These are phyloP conservation scores for Meira miltonrushii DNA, from an alignment of 1,284 basidiomycete genomes.

Conservation along the genomic window DNA sequence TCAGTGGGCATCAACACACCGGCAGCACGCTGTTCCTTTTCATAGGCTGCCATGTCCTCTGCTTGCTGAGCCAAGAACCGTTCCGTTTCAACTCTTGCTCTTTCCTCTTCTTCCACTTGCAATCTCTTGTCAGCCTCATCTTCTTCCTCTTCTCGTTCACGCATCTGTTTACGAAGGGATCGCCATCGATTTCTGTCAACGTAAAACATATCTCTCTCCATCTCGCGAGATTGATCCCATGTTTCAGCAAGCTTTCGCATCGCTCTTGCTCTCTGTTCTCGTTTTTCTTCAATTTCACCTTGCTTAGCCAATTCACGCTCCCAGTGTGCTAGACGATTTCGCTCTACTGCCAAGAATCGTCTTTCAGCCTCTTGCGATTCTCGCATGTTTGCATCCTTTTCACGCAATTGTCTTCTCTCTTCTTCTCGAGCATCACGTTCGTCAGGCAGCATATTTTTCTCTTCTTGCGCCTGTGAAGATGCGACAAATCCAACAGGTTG, in stretches of 20 bases:
- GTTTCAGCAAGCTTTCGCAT: slow-evolving; percentile 12
- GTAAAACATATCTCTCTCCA: slow-evolving; percentile 29
- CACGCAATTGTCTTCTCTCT: slow-evolving; percentile 3
- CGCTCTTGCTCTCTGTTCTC: slow-evolving; percentile 19
- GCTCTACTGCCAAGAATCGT: slow-evolving; percentile 3
- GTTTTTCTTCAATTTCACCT: slow-evolving; percentile 20
- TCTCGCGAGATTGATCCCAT: slow-evolving; percentile 23
- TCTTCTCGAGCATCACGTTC: slow-evolving; percentile 8
- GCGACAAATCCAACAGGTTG: slow-evolving; percentile 29
- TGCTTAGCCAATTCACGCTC: slow-evolving; percentile 19
- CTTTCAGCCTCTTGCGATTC: neutral
- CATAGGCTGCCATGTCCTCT: slow-evolving; percentile 37
- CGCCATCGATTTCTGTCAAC: slow-evolving; percentile 42
- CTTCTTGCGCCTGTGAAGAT: slow-evolving; percentile 19
- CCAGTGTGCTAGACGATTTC: slow-evolving; percentile 30
- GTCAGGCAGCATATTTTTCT: slow-evolving; percentile 11
- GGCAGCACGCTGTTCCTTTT: slow-evolving; percentile 33
- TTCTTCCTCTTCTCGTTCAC: slow-evolving; percentile 29
- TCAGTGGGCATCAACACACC: slow-evolving; percentile 37
- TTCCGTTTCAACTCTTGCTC: slow-evolving; percentile 35
- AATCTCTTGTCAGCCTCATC: slow-evolving; percentile 28
- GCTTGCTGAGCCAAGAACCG: slow-evolving; percentile 43
- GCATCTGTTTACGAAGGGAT: slow-evolving; percentile 21
- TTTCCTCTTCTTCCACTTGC: slow-evolving; percentile 24
- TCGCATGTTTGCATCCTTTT: neutral